phyloP scores from a whole-genome alignment of 1,284 basidiomycete genomes.

The Lentinula novae-zelandiae region DNA sequence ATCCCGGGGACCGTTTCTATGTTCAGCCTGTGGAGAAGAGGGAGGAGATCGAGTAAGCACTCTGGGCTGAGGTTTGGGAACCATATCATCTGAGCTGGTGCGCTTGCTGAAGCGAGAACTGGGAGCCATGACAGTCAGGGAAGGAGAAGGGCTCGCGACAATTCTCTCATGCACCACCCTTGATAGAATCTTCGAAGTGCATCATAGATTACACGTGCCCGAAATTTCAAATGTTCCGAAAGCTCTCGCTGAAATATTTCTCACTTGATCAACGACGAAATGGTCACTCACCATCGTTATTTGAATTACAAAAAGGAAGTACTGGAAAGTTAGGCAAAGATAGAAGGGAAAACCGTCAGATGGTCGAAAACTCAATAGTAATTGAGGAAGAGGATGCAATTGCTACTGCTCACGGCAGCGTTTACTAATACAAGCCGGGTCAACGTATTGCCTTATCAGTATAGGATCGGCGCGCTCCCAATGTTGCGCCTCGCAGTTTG shows the following conservation, averaged over 20 bases:
- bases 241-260: background rate
- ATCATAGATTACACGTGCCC: constrained; percentile 12
- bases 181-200: background rate
- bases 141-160: constrained; percentile 17
- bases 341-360: background rate
- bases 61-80: constrained; percentile 35
- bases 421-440: background rate
- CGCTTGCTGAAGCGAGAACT: constrained; percentile 42
- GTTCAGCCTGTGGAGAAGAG: constrained; percentile 40
- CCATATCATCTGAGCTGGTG: constrained; percentile 36
- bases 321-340: background rate
- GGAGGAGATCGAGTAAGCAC: constrained; percentile 42
- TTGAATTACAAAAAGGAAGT: background rate
- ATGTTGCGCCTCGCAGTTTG: too few relatives aligned
- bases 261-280: background rate
- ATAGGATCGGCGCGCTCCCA: too few relatives aligned
- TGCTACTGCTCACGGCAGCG: too few relatives aligned
- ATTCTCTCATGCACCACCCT: constrained; percentile 22
- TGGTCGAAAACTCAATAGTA: background rate
- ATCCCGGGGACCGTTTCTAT: constrained; percentile 40
- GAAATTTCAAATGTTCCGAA: background rate
- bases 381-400: background rate
- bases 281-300: constrained; percentile 10
- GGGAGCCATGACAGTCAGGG: constrained; percentile 36
- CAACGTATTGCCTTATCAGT: background rate